phyloP scores from a whole-genome alignment of 2,329 filamentous ascomycete genomes.

The Phaeosphaeria sp. region DNA sequence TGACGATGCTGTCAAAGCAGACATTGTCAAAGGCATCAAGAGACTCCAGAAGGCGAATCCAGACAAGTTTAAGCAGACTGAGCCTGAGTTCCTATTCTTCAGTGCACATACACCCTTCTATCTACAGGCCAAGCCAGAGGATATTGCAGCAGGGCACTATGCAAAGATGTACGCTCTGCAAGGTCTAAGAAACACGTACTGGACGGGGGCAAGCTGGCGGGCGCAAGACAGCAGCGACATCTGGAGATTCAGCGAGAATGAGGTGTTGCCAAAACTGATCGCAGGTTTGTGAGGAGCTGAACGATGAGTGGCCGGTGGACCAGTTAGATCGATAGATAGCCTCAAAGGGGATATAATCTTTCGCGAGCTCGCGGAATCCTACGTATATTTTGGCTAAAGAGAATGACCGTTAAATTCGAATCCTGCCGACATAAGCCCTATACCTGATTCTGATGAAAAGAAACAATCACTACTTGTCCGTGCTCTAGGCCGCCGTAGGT shows the following conservation, averaged over 20 bases:
- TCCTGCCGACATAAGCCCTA: too few species aligned
- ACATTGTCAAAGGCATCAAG: slow-evolving; percentile 26
- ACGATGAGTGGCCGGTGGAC: too few species aligned
- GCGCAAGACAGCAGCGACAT: slow-evolving; percentile 23
- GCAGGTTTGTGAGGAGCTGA: not conserved
- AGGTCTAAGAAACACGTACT: slow-evolving; percentile 25
- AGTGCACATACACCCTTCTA: not conserved
- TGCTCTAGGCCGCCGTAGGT: too few species aligned
- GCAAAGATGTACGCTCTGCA: slow-evolving; percentile 29
- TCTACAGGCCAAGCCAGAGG: not conserved
- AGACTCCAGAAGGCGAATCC: slow-evolving; percentile 3
- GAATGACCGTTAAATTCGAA: too few species aligned
- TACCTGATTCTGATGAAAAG: too few species aligned
- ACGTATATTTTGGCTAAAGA: too few species aligned
- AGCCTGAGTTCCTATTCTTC: not conserved
- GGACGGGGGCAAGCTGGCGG: slow-evolving; percentile 25
- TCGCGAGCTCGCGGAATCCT: too few species aligned
- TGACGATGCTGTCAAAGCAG: slow-evolving; percentile 26
- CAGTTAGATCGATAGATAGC: too few species aligned
- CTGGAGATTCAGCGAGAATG: slow-evolving; percentile 44
- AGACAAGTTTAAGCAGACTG: not conserved
- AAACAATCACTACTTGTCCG: too few species aligned
- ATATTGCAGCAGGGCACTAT: slow-evolving; percentile 24
- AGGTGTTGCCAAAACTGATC: not conserved
- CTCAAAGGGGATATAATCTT: too few species aligned